A percentile compares a stretch with the other conserved stretches of the same genome.
Evolutionary conservation across 2,329 filamentous ascomycete genomes (phyloP).

Genomic region (Aspergillus quadrilineatus): DNA sequence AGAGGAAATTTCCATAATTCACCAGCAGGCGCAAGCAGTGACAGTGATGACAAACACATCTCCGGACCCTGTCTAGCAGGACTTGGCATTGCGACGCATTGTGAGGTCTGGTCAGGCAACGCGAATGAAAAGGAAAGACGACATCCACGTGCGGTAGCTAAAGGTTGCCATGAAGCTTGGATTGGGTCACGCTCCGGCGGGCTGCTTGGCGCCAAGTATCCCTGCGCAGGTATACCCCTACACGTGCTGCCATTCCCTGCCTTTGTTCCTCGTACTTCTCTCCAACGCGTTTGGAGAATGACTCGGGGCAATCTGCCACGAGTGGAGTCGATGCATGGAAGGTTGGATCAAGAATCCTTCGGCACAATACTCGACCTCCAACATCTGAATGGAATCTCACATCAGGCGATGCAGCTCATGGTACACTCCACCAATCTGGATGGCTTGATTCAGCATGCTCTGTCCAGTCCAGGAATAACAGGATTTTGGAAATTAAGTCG

Average conservation of each 20-base stretch:
- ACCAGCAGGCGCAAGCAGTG: background rate
- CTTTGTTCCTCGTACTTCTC: background rate
- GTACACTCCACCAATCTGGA: background rate
- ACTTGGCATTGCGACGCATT: constrained; percentile 16
- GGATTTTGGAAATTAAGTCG: background rate
- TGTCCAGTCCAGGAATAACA: background rate
- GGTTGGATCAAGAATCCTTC: background rate
- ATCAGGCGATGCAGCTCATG: background rate
- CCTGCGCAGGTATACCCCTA: constrained; percentile 1
- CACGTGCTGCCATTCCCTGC: background rate
- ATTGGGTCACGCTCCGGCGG: constrained; percentile 5
- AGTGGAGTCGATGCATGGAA: constrained; percentile 9
- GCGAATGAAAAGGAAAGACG: constrained; percentile 14
- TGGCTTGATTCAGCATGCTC: background rate
- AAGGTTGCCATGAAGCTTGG: constrained; percentile 14
- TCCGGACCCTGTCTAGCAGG: constrained; percentile 8
- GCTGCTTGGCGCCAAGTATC: constrained; percentile 10
- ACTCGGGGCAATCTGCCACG: background rate
- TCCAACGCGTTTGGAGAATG: background rate
- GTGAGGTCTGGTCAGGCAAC: background rate
- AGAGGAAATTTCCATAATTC: background rate
- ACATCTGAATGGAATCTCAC: background rate
- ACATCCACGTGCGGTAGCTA: constrained; percentile 19
- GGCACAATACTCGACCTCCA: background rate
- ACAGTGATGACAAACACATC: background rate